Conservation (phyloP, 2,329 filamentous ascomycete species). For the Apiospora malaysiana region DNA sequence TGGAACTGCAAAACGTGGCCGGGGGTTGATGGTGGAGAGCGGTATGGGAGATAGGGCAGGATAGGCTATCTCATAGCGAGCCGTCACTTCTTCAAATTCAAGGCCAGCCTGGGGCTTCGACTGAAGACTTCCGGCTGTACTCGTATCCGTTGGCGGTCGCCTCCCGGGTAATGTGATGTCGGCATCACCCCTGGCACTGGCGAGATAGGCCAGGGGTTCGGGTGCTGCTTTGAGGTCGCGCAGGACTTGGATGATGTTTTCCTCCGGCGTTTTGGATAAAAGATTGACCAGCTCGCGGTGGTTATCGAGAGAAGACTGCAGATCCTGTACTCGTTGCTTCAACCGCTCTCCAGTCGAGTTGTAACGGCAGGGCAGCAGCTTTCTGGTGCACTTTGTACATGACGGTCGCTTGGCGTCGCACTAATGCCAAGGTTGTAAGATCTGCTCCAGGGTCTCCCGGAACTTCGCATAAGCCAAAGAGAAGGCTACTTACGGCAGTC, state of each 20-base stretch:
- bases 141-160: not conserved
- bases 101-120: not conserved
- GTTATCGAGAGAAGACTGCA: not conserved
- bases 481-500: slow-evolving; percentile 1
- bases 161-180: not conserved
- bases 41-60: not conserved
- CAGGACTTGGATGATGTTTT: not conserved
- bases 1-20: not conserved
- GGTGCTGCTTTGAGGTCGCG: slow-evolving; percentile 13
- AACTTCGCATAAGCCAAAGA: not conserved
- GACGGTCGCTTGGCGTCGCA: slow-evolving; percentile 12
- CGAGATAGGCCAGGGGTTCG: not conserved
- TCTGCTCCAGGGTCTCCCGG: not conserved
- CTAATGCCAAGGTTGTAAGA: not conserved
- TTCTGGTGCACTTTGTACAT: slow-evolving; percentile 2
- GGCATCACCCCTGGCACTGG: not conserved
- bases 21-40: not conserved
- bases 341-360: not conserved
- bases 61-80: not conserved
- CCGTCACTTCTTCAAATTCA: not conserved
- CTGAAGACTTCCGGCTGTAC: not conserved
- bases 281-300: not conserved
- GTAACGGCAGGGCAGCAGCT: slow-evolving; percentile 4
- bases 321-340: not conserved
- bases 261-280: not conserved